Conservation (phyloP, 2,329 filamentous ascomycete species). For the Trichoderma citrinoviride region DNA sequence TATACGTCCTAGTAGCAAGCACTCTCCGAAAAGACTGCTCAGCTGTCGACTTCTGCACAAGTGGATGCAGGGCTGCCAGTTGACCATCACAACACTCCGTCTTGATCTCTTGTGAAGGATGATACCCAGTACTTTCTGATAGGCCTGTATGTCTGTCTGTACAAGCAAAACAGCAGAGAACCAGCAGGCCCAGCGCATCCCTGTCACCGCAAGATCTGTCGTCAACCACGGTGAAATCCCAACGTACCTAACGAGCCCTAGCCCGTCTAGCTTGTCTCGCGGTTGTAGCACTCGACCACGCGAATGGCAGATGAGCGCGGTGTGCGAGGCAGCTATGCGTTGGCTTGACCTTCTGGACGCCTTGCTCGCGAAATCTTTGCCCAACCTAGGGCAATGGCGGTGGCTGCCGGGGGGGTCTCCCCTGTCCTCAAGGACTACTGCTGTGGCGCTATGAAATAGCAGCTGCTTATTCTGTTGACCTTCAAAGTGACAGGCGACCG, state of each 20-base stretch:
- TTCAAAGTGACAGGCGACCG: conserved; percentile 1
- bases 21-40: background rate
- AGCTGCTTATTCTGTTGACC: background rate
- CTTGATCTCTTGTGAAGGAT: background rate
- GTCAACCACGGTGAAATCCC: background rate
- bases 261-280: background rate
- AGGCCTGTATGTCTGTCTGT: background rate
- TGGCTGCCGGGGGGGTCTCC: background rate
- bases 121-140: background rate
- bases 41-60: background rate
- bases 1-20: too few species aligned
- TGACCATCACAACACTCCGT: background rate
- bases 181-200: background rate
- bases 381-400: conserved; percentile 2
- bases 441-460: background rate
- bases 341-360: conserved; percentile 17
- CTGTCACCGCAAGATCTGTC: background rate
- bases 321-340: conserved; percentile 19
- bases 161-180: background rate
- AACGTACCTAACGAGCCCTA: background rate
- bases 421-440: background rate
- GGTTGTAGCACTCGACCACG: conserved; percentile 6
- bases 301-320: conserved; percentile 3
- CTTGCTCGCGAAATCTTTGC: conserved; percentile 12
- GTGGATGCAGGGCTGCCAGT: background rate